These are phyloP conservation scores for Colletotrichum karsti DNA, from an alignment of 2,329 filamentous ascomycete genomes.

Conservation along the genomic window DNA sequence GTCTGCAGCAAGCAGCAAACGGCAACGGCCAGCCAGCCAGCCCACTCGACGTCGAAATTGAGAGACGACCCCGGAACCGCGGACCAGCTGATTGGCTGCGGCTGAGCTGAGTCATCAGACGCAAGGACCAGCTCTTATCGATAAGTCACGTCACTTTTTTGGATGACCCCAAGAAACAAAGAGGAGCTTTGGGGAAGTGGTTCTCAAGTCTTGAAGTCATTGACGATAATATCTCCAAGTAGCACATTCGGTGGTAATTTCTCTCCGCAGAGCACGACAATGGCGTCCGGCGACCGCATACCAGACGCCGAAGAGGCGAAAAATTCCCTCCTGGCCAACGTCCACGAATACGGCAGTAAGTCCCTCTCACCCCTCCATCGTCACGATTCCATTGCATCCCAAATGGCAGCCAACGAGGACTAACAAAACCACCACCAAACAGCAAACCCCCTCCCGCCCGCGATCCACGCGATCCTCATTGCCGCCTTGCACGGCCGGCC, in stretches of 20 bases:
- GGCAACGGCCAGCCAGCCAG: background rate
- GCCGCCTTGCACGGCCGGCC: conserved; percentile 65
- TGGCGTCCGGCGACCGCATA: background rate
- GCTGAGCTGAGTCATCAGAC: conserved; percentile 13
- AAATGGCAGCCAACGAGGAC: background rate
- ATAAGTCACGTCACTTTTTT: conserved; percentile 19
- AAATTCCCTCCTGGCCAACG: conserved; percentile 23
- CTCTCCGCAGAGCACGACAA: background rate
- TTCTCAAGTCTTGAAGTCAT: background rate
- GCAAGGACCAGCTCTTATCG: conserved; percentile 16
- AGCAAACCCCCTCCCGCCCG: conserved; percentile 64
- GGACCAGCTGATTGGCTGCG: conserved; percentile 20
- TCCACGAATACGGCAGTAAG: conserved; percentile 61
- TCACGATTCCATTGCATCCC: background rate
- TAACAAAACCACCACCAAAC: conserved; percentile 13
- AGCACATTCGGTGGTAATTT: background rate
- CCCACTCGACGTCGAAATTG: conserved; percentile 26
- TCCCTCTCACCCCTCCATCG: conserved; percentile 29
- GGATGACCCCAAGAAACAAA: background rate
- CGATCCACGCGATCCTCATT: conserved; percentile 64
- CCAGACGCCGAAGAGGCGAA: background rate
- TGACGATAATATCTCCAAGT: conserved; percentile 18
- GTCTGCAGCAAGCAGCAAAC: background rate
- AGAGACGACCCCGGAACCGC: background rate
- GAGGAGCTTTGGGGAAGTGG: background rate